Percentiles rank a stretch among this genome's conserved stretches.
Conservation (phyloP, 2,329 filamentous ascomycete genomes). For the Fusarium protoensiforme region DNA sequence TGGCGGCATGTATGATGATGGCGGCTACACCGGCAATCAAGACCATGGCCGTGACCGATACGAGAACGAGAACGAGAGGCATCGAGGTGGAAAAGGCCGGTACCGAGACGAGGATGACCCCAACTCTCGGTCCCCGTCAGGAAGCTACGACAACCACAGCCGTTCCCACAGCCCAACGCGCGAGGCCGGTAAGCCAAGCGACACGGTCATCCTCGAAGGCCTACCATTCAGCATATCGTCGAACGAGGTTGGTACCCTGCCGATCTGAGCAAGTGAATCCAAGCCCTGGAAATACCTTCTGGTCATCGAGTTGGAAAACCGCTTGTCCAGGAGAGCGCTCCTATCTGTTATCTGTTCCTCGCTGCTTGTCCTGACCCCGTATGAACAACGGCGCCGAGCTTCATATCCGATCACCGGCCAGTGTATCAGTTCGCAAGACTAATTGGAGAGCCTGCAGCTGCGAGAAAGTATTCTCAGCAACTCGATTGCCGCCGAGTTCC, state of each 20-base stretch:
- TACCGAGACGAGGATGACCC: slow-evolving; percentile 34
- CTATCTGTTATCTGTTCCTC: not conserved
- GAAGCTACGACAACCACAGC: slow-evolving; percentile 44
- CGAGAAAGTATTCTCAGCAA: slow-evolving; percentile 50
- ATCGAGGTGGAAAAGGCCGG: slow-evolving; percentile 29
- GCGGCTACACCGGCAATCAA: slow-evolving; percentile 44
- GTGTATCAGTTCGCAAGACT: slow-evolving; percentile 39
- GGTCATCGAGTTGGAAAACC: slow-evolving; percentile 17
- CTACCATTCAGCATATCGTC: slow-evolving; percentile 60
- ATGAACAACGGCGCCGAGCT: slow-evolving; percentile 10
- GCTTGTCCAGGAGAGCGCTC: slow-evolving; percentile 3
- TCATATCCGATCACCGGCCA: slow-evolving; percentile 15
- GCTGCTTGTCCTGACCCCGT: slow-evolving; percentile 3
- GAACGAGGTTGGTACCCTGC: slow-evolving; percentile 59
- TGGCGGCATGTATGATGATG: slow-evolving; percentile 53
- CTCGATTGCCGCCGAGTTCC: slow-evolving; percentile 50
- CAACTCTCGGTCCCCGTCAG: slow-evolving; percentile 42
- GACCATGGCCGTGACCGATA: slow-evolving; percentile 36
- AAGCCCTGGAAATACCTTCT: slow-evolving; percentile 5
- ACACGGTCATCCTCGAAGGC: slow-evolving; percentile 67
- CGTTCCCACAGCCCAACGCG: slow-evolving; percentile 50
- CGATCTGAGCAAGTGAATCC: slow-evolving; percentile 25
- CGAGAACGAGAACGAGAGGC: slow-evolving; percentile 34
- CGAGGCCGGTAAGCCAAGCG: slow-evolving; percentile 56
- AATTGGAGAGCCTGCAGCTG: slow-evolving; percentile 45